Conservation (phyloP, 768 basidiomycete genomes). For the Dentipellis sp. region DNA sequence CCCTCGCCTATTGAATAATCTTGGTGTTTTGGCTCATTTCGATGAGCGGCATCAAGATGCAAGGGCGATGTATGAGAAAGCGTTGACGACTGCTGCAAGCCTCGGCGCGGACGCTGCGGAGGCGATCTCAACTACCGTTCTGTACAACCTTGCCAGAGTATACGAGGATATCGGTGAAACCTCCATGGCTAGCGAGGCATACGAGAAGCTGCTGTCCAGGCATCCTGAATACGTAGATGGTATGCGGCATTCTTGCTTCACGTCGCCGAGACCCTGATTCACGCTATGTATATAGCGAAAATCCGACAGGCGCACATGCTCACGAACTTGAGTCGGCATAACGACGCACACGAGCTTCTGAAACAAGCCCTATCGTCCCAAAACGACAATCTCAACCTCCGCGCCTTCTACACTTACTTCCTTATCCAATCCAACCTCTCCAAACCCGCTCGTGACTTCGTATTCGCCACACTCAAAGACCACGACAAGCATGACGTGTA, state of each 20-base stretch:
- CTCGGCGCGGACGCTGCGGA: slow-evolving; percentile 45
- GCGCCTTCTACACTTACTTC: slow-evolving; percentile 91
- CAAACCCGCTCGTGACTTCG: slow-evolving; percentile 79
- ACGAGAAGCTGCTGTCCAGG: slow-evolving; percentile 74
- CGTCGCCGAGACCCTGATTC: not conserved
- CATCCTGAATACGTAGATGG: slow-evolving; percentile 98
- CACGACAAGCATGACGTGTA: slow-evolving; percentile 85
- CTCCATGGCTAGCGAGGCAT: slow-evolving; percentile 72
- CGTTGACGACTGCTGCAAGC: slow-evolving; percentile 48
- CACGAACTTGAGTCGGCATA: slow-evolving; percentile 54
- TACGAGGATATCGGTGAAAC: slow-evolving; percentile 81
- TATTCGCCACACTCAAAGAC: slow-evolving; percentile 81
- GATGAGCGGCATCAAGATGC: slow-evolving; percentile 54
- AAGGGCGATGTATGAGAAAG: slow-evolving; percentile 58
- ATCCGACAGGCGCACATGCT: slow-evolving; percentile 83
- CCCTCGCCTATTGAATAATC: slow-evolving; percentile 71
- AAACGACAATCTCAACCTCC: slow-evolving; percentile 72
- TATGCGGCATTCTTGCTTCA: slow-evolving; percentile 27
- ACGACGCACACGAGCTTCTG: slow-evolving; percentile 79
- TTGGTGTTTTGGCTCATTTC: slow-evolving; percentile 67
- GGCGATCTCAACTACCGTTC: slow-evolving; percentile 67
- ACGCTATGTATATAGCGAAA: slow-evolving; percentile 53
- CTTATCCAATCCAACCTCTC: slow-evolving; percentile 67
- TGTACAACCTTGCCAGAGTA: slow-evolving; percentile 88
- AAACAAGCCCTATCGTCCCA: slow-evolving; percentile 85